Percentiles rank a stretch among this genome's conserved stretches.
These are phyloP conservation scores for Picea glauca DNA, from an alignment of 75 land plant species.

Conservation along the genomic window DNA sequence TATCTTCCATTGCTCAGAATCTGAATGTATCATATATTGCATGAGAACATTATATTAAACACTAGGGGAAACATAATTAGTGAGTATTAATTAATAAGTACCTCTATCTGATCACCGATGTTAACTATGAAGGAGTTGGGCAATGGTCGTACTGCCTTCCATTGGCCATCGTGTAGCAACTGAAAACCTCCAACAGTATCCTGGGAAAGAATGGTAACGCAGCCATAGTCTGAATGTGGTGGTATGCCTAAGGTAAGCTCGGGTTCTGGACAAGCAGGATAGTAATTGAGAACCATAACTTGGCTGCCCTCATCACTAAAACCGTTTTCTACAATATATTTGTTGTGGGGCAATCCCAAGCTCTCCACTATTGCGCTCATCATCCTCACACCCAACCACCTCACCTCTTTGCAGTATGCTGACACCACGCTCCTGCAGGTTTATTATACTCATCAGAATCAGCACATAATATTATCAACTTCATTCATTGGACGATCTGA, in stretches of 20 bases:
- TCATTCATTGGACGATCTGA: neutral
- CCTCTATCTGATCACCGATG: too few species aligned
- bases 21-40: slow-evolving; percentile 18
- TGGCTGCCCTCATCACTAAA: slow-evolving; percentile 28
- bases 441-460: neutral
- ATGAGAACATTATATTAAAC: too few species aligned
- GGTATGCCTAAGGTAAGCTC: slow-evolving; percentile 37
- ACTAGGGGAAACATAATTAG: too few species aligned
- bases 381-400: slow-evolving; percentile 26
- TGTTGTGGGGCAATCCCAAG: slow-evolving; percentile 28
- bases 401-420: slow-evolving; percentile 40
- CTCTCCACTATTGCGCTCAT: slow-evolving; percentile 52
- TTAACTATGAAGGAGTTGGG: too few species aligned
- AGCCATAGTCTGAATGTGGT: slow-evolving; percentile 36
- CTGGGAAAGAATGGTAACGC: slow-evolving; percentile 50
- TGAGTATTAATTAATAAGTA: too few species aligned
- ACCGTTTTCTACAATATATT: slow-evolving; percentile 2
- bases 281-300: slow-evolving; percentile 44
- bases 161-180: neutral
- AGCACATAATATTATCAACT: too few species aligned
- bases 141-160: too few species aligned
- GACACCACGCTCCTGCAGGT: slow-evolving; percentile 34
- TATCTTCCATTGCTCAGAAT: slow-evolving; percentile 74
- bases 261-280: slow-evolving; percentile 48
- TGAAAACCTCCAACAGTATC: slow-evolving; percentile 37